Conservation (phyloP, 164 flowering plant genomes). For the Pachysandra terminalis region DNA sequence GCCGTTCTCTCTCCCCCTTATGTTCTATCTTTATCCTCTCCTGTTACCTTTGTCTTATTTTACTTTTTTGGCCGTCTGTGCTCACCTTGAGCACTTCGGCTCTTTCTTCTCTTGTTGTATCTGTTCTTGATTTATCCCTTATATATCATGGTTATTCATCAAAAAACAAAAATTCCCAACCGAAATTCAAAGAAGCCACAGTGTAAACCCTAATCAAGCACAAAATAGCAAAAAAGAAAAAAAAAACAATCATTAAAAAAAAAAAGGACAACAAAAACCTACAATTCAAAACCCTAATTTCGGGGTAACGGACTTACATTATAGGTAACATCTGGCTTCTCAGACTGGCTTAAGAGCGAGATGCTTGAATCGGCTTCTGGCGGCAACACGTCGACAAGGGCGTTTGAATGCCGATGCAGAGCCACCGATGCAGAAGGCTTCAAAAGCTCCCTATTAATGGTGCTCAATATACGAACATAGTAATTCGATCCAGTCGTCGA, state of each 20-base stretch:
- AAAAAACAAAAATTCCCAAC: too few relatives aligned
- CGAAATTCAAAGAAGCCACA: too few relatives aligned
- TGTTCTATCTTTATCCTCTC: too few relatives aligned
- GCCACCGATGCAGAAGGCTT: conserved; percentile 95
- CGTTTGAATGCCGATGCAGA: conserved; percentile 67
- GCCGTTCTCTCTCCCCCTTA: too few relatives aligned
- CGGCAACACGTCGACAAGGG: conserved; percentile 7
- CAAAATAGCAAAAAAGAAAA: not conserved
- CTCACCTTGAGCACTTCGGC: too few relatives aligned
- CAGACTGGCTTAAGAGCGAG: conserved; percentile 86
- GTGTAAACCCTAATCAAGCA: not conserved
- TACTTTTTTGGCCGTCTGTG: too few relatives aligned
- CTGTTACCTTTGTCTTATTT: too few relatives aligned
- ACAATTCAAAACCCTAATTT: conserved; percentile 4
- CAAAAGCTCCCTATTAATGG: conserved; percentile 75
- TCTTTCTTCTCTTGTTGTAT: too few relatives aligned
- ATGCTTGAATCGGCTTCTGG: conserved; percentile 40
- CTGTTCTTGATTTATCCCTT: too few relatives aligned
- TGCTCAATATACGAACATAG: conserved; percentile 67
- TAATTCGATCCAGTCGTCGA: conserved; percentile 89
- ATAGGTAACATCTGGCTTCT: conserved; percentile 94
- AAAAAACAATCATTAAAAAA: conserved; percentile 1
- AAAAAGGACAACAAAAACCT: not conserved
- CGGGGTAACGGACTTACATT: conserved; percentile 38
- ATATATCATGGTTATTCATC: too few relatives aligned